Evolutionary conservation across 108 stramenopile species (phyloP).

Genomic region (Parietichytrium sp.): DNA sequence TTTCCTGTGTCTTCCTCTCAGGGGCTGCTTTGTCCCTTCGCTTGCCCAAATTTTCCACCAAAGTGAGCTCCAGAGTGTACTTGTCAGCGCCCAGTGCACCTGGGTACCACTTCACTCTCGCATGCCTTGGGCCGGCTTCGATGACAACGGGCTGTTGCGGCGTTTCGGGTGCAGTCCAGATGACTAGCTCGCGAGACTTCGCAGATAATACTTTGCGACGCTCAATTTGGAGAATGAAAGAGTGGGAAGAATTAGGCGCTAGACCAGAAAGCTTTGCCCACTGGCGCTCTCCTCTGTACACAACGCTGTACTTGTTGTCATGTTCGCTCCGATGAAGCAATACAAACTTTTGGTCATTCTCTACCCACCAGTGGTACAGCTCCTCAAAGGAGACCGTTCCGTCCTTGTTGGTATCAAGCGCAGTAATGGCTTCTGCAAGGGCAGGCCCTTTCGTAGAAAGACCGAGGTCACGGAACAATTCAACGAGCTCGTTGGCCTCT

Average conservation of each 20-base stretch:
- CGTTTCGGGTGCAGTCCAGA: not conserved
- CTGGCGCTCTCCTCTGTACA: not conserved
- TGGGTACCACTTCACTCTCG: conserved; percentile 29
- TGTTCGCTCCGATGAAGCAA: not conserved
- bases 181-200: not conserved
- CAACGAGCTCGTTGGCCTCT: not conserved
- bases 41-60: not conserved
- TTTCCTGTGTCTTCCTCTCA: not conserved
- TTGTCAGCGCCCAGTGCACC: not conserved
- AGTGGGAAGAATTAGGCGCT: conserved; percentile 5
- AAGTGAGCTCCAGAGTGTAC: not conserved
- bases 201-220: not conserved
- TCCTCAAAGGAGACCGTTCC: not conserved
- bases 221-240: not conserved
- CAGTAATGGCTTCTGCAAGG: not conserved
- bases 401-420: not conserved
- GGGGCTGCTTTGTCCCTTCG: not conserved
- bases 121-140: conserved; percentile 6
- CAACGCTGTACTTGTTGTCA: not conserved
- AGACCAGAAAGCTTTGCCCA: not conserved
- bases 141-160: conserved; percentile 24
- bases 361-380: not conserved
- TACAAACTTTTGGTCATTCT: not conserved
- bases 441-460: not conserved
- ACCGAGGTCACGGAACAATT: not conserved